Percentiles rank a stretch among this genome's conserved stretches.
phyloP scores from a whole-genome alignment of 306 rosid species.

The Cicer arietinum region DNA sequence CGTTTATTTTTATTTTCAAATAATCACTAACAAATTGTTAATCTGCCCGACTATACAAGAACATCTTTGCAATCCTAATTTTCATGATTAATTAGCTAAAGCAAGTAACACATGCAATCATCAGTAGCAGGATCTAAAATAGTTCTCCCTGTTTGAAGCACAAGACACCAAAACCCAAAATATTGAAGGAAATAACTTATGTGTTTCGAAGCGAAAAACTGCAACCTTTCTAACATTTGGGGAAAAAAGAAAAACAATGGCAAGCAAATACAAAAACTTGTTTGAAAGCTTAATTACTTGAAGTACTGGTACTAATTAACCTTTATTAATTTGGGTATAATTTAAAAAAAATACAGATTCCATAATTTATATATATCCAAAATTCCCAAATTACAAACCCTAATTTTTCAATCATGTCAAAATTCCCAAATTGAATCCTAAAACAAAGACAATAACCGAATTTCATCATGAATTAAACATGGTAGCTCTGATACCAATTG shows the following conservation, averaged over 20 bases:
- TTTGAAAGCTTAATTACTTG: conserved; percentile 65
- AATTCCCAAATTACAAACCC: too few species aligned
- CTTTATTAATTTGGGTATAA: too few species aligned
- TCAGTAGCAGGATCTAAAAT: conserved; percentile 15
- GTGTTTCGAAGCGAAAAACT: conserved; percentile 17
- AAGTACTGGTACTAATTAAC: too few species aligned
- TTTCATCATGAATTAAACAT: too few species aligned
- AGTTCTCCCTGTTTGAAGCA: conserved; percentile 22
- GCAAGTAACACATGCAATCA: conserved; percentile 31
- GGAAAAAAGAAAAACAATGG: conserved; percentile 43
- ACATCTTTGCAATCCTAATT: conserved; percentile 12
- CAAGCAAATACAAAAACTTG: conserved; percentile 39
- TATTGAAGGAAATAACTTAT: conserved; percentile 20
- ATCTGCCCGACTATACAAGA: conserved; percentile 25
- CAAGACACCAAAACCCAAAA: conserved; percentile 9
- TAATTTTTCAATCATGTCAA: too few species aligned
- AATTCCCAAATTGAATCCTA: too few species aligned
- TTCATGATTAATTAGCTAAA: conserved; percentile 36
- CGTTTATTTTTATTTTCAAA: conserved; percentile 13
- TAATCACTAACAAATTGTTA: conserved; percentile 15
- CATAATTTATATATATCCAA: too few species aligned
- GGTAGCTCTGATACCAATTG: too few species aligned
- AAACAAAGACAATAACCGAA: too few species aligned
- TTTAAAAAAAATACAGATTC: too few species aligned
- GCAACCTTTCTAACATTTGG: conserved; percentile 33